Percentiles rank a stretch among this genome's conserved stretches.
phyloP scores from a whole-genome alignment of 192 early-diverging fungal species.

The Gryganskiella cystojenkinii region DNA sequence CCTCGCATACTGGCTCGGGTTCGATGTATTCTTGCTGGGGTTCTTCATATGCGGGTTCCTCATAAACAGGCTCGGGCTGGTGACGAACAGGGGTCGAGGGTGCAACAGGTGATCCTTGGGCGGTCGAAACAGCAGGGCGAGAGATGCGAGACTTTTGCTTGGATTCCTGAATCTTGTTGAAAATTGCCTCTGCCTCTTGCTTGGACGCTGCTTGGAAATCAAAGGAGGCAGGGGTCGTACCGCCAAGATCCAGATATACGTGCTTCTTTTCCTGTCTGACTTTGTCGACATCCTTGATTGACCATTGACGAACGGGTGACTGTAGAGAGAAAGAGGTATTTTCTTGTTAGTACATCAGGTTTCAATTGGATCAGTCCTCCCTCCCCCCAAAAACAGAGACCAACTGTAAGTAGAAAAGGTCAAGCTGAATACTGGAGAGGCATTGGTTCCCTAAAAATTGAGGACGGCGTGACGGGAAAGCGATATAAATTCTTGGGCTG shows the following conservation, averaged over 20 bases:
- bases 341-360: neutral
- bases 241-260: conserved; percentile 70
- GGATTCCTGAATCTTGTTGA: conserved; percentile 68
- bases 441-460: neutral
- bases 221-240: conserved; percentile 62
- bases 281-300: conserved; percentile 68
- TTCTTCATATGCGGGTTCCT: conserved; percentile 35
- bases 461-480: neutral
- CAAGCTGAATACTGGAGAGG: neutral
- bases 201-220: conserved; percentile 73
- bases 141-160: conserved; percentile 62
- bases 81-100: conserved; percentile 19
- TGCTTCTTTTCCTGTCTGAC: conserved; percentile 73
- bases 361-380: too few species aligned
- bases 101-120: conserved; percentile 38
- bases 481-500: neutral
- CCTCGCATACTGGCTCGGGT: conserved; percentile 41
- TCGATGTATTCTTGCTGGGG: conserved; percentile 32
- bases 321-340: conserved; percentile 1
- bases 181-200: conserved; percentile 73
- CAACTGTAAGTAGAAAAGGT: too few species aligned
- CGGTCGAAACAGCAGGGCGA: conserved; percentile 38
- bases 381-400: too few species aligned
- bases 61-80: conserved; percentile 27
- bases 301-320: conserved; percentile 67